A percentile compares a stretch with the other conserved stretches of the same genome.
Evolutionary conservation across 768 basidiomycete species (phyloP).

Genomic region (Cytidiella melzeri): DNA sequence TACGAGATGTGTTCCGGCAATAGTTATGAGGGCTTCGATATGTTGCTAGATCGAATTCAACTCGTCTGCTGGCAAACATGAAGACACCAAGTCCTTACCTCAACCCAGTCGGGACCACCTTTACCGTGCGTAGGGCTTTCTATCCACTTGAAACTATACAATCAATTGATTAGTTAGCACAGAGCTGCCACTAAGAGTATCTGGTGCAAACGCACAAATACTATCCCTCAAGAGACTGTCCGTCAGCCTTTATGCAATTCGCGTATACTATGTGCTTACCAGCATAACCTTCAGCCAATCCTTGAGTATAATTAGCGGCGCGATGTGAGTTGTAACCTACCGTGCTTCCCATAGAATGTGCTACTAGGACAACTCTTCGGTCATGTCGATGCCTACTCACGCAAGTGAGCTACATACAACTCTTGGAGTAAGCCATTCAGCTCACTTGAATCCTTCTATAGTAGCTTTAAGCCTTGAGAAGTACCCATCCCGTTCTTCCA

Average conservation of each 20-base stretch:
- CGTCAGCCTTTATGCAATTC: conserved; percentile 3
- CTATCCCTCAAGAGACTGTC: conserved; percentile 31
- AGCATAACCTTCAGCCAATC: conserved; percentile 32
- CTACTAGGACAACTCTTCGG: conserved; percentile 76
- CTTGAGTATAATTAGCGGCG: background rate
- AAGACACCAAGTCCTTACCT: conserved; percentile 47
- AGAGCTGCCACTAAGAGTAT: background rate
- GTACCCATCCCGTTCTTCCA: conserved; percentile 88
- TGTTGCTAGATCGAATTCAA: conserved; percentile 47
- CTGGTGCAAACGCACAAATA: conserved; percentile 65
- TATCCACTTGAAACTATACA: conserved; percentile 86
- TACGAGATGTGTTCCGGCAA: conserved; percentile 85
- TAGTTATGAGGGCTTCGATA: conserved; percentile 76
- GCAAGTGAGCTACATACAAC: background rate
- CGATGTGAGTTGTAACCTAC: conserved; percentile 36
- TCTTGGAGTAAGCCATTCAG: conserved; percentile 1
- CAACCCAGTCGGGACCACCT: conserved; percentile 88
- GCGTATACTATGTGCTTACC: conserved; percentile 28
- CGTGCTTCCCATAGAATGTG: conserved; percentile 83
- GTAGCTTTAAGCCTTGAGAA: conserved; percentile 76
- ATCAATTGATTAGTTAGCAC: background rate
- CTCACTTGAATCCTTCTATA: conserved; percentile 75
- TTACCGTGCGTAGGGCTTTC: conserved; percentile 78
- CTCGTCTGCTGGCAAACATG: background rate
- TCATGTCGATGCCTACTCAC: conserved; percentile 52